Conservation (phyloP, 2,329 filamentous ascomycete genomes). For the Hymenoscyphus scutula region DNA sequence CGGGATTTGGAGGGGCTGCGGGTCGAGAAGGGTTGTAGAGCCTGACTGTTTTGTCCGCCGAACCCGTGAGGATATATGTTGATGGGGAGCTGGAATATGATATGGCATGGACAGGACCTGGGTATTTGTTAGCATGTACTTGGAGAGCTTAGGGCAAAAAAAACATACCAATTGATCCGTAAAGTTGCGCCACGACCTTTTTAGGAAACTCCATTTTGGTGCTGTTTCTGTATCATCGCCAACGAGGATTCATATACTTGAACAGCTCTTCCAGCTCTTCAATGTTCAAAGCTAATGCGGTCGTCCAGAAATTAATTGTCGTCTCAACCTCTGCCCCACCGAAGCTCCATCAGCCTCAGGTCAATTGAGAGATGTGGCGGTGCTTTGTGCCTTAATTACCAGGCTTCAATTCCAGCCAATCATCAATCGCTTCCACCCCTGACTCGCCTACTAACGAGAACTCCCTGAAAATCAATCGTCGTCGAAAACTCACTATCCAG, state of each 20-base stretch:
- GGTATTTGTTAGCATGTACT: neutral
- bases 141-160: neutral
- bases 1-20: constrained; percentile 39
- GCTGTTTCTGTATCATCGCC: neutral
- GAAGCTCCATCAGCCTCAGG: neutral
- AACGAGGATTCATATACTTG: neutral
- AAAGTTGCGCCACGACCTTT: constrained; percentile 52
- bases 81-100: constrained; percentile 70
- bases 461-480: too few relatives aligned
- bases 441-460: neutral
- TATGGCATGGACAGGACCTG: constrained; percentile 70
- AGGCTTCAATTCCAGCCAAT: too few relatives aligned
- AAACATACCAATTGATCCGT: constrained; percentile 57
- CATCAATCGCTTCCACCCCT: neutral
- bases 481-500: too few relatives aligned
- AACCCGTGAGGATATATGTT: constrained; percentile 80
- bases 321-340: neutral
- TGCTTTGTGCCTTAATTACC: neutral
- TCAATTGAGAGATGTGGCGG: neutral
- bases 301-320: neutral
- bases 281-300: neutral
- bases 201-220: constrained; percentile 41
- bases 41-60: constrained; percentile 78
- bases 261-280: neutral
- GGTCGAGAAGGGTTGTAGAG: constrained; percentile 75